These are phyloP conservation scores for Leishmania lainsoni DNA, from an alignment of 208 protist species.

Conservation along the genomic window DNA sequence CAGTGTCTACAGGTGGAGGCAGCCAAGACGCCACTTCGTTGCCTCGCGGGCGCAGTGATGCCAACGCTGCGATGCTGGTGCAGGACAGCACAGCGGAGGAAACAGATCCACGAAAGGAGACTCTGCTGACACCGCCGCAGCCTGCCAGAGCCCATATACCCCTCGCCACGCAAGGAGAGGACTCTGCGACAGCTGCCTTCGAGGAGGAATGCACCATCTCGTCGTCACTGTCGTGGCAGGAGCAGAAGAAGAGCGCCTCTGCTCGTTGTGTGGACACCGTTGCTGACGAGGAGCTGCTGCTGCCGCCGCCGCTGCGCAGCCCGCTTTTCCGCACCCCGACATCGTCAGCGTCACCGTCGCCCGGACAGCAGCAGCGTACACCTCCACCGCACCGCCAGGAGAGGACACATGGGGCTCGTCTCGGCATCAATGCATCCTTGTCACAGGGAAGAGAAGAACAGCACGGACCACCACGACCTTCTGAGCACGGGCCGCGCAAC, in stretches of 20 bases:
- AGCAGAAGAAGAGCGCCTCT: slow-evolving; percentile 5
- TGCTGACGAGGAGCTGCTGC: background rate
- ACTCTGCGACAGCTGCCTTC: background rate
- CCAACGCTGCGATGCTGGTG: background rate
- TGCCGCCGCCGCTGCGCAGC: slow-evolving; percentile 24
- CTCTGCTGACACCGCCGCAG: background rate
- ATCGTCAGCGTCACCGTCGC: slow-evolving; percentile 5
- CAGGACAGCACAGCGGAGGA: background rate
- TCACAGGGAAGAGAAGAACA: background rate
- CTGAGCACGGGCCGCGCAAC: background rate
- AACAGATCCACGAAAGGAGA: background rate
- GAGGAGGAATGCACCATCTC: background rate
- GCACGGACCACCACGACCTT: background rate
- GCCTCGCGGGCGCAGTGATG: slow-evolving; percentile 11
- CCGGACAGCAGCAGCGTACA: slow-evolving; percentile 7
- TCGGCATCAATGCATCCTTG: slow-evolving; percentile 4
- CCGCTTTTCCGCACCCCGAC: slow-evolving; percentile 18
- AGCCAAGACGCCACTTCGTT: slow-evolving; percentile 20
- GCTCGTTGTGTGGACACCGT: background rate
- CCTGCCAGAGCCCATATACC: background rate
- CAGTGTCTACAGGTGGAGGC: slow-evolving; percentile 5
- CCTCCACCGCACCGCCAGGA: background rate
- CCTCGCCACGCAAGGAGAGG: background rate
- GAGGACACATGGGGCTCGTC: background rate
- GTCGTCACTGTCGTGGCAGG: background rate